phyloP scores from a whole-genome alignment of 2,329 filamentous ascomycete species.

The Calycina herbarum region DNA sequence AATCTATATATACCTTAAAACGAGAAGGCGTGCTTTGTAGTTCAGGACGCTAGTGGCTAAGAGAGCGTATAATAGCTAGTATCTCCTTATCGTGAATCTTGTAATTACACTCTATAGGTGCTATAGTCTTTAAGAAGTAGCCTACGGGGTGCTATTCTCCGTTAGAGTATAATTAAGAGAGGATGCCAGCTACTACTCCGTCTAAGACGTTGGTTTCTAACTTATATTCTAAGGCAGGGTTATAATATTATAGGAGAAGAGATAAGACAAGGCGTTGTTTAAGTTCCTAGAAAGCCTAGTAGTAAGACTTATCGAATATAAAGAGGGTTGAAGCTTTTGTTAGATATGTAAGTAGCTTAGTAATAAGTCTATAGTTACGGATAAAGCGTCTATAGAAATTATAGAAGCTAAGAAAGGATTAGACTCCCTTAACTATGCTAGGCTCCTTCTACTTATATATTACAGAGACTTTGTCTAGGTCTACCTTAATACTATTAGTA shows the following conservation, averaged over 20 bases:
- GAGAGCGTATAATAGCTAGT: too few species aligned
- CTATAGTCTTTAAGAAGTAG: too few species aligned
- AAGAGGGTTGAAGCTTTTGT: background rate
- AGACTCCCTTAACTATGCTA: background rate
- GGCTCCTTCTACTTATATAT: background rate
- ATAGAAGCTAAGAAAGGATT: too few species aligned
- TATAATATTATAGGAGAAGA: background rate
- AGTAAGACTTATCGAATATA: background rate
- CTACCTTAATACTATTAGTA: background rate
- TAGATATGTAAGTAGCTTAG: background rate
- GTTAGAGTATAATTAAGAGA: too few species aligned
- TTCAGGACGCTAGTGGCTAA: too few species aligned
- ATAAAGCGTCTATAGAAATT: slow-evolving; percentile 7
- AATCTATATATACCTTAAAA: too few species aligned
- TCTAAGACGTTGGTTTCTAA: too few species aligned
- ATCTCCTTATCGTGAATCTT: too few species aligned
- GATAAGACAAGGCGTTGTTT: background rate
- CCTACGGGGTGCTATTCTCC: too few species aligned
- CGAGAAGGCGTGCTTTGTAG: too few species aligned
- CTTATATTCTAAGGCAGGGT: background rate
- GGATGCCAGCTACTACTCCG: too few species aligned
- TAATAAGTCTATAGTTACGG: background rate
- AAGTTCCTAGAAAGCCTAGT: background rate
- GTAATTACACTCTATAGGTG: too few species aligned
- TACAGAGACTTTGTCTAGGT: background rate